Evolutionary conservation across 2,329 filamentous ascomycete species (phyloP), one percentile per base, ranked within the genome.

Genomic region (Epichloe gansuensis): DNA sequence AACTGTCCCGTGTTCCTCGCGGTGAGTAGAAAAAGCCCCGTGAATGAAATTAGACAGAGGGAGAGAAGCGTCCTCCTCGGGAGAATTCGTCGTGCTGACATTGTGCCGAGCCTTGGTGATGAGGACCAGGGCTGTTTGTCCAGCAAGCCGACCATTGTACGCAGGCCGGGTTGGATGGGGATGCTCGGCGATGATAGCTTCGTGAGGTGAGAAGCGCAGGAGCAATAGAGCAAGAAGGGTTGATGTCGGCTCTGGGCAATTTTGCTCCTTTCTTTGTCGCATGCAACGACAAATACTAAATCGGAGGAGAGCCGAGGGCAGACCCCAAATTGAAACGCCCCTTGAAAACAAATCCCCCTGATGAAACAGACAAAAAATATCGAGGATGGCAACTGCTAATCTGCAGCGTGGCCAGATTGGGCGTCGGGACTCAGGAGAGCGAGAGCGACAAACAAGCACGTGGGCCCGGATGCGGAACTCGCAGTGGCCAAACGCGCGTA

Each of bases 1-100:
- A 64, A 62, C 41, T 59, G 59, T 15, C 58, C 57, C 7, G 70
- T 58, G 15, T 64, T 61, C 27, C 57, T 61, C 23, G 65, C 64
- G 3, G 64, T 62, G 52, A 69, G 48, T 46, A 70, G 57, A 12
- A 72, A 55, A 36, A 64, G 54, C 27, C 62, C 57, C 23, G 64
- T 43, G 38, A 64, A 64, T 31, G 64, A 49, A 15, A 60, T 53
- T 13, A 62, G 53, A 44, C 67, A 54, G 53, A 67, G 15, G 15
- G 64, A 25, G 27, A 59, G 50, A 42, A 64, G 51, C 25, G 60
- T 58, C 50, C 63, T 66, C 35, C 62, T 59, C 5, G 63, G 61
- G 15, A 64, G 52, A 58, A 66, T 64, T 43, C 52, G 61, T 44
- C 58, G 44, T 38, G 57, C 39, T 13, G 51, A 49, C 53, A 57